Conservation (phyloP, 495 filamentous ascomycete genomes). For the Penicillium salamii region DNA sequence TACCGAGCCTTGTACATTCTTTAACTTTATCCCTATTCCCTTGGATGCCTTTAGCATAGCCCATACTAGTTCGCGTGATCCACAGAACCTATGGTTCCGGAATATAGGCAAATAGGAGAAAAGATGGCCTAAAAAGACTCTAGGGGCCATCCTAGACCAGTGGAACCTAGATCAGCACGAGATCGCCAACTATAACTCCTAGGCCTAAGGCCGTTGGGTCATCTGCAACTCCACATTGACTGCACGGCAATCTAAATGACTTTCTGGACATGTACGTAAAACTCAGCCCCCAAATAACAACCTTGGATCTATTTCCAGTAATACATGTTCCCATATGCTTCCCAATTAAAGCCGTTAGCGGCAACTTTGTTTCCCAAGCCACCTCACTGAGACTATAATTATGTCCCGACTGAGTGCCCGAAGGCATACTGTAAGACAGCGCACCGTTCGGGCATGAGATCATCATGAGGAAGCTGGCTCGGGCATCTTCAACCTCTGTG, state of each 20-base stretch:
- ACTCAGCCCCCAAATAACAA: background rate
- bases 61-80: background rate
- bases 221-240: background rate
- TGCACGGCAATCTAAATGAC: background rate
- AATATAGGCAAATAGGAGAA: constrained; percentile 24
- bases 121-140: constrained; percentile 15
- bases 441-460: constrained; percentile 11
- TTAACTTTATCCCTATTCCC: background rate
- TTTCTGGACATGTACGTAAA: constrained; percentile 4
- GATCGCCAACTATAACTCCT: background rate
- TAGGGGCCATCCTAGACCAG: constrained; percentile 20
- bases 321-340: background rate
- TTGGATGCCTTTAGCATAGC: no score
- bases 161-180: constrained; percentile 11
- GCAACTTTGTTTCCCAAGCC: constrained; percentile 22
- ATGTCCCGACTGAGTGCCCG: constrained; percentile 3
- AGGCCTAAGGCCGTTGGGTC: constrained; percentile 5
- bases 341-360: constrained; percentile 21
- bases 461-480: constrained; percentile 11
- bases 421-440: no score
- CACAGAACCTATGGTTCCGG: background rate
- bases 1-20: background rate
- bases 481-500: no score
- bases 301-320: background rate
- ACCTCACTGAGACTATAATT: background rate